Base-by-base conservation (phyloP, 352 stramenopile genomes). In the Globisporangium uncinulatum region DNA sequence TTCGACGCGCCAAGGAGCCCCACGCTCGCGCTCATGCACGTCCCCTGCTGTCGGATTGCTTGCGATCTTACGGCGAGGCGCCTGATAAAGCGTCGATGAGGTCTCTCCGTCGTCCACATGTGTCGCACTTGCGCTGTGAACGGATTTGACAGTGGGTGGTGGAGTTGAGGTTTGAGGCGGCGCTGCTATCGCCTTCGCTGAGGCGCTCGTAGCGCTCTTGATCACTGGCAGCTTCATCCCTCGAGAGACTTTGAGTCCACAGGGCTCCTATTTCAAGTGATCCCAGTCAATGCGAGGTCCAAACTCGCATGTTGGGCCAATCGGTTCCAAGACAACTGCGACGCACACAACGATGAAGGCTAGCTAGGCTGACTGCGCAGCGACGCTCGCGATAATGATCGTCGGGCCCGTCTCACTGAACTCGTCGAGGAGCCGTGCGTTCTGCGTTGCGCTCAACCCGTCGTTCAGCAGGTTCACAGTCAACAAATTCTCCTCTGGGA, bases 21-120 rank as follows among this genome's bases (percentile, higher is more conserved):
- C 73, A 39, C 71, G 63, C 51, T 92, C 79, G 41, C 71, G 74
- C n/a, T 51, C 64, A 58, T 89, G 72, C n/a, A 89, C 70, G 3
- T 92, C 76, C 0, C 74, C 79, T 54, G 78, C 79, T 2, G 65
- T 63, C 39, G 81, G 81, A 37, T 92, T 92, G 51, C 72, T 79
- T 2, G 51, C 17, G 15, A 92, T 83, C 54, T 83, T 86, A n/a
- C 55, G 34, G 24, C 52, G 57, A 11, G 54, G 20, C 5, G 50
- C 50, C 13, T 60, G 51, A 47, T 56, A 46, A 14, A 43, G 6
- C 6, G n/a, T 6, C 24, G 34, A 6, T 15, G 45, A 48, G 8
- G 10, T 37, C 4, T 42, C 10, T 39, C 36, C 37, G 10, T 13
- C 11, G 4, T 8, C 20, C 6, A 4, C 24, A 29, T 29, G 24